Percentiles rank a stretch among this genome's conserved stretches.
Evolutionary conservation across 305 asterid species (phyloP).

Genomic region (Nicotiana rustica): DNA sequence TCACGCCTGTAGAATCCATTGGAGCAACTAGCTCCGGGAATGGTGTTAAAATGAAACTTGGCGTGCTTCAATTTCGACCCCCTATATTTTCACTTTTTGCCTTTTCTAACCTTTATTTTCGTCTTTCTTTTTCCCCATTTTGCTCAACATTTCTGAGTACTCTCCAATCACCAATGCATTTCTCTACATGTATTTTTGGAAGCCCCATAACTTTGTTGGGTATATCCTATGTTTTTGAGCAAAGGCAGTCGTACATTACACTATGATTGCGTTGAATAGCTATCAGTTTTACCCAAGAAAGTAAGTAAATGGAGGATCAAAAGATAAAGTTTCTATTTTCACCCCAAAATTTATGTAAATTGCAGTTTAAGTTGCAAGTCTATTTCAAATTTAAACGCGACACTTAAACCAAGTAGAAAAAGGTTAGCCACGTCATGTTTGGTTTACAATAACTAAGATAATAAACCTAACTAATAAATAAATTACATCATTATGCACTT

Average conservation of each 20-base stretch:
- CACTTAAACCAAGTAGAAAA: neutral
- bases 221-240: neutral
- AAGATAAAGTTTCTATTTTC: constrained; percentile 25
- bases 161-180: constrained; percentile 38
- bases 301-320: neutral
- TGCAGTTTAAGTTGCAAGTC: neutral
- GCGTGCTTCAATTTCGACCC: constrained; percentile 66
- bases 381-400: constrained; percentile 17
- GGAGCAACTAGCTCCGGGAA: constrained; percentile 42
- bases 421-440: neutral
- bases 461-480: too few relatives aligned
- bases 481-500: too few relatives aligned
- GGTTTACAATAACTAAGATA: too few relatives aligned
- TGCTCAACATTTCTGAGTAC: constrained; percentile 38
- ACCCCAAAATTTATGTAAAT: neutral
- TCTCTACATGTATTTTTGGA: constrained; percentile 40
- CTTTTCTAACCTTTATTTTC: constrained; percentile 45
- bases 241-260: neutral
- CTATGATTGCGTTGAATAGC: constrained; percentile 22
- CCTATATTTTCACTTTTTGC: constrained; percentile 36
- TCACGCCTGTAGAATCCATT: constrained; percentile 59
- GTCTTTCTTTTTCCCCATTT: constrained; percentile 26
- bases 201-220: constrained; percentile 43
- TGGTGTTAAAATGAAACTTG: constrained; percentile 47
- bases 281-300: constrained; percentile 23